Base-by-base conservation (phyloP, 805 yeast species). In the Candida maltosa region DNA sequence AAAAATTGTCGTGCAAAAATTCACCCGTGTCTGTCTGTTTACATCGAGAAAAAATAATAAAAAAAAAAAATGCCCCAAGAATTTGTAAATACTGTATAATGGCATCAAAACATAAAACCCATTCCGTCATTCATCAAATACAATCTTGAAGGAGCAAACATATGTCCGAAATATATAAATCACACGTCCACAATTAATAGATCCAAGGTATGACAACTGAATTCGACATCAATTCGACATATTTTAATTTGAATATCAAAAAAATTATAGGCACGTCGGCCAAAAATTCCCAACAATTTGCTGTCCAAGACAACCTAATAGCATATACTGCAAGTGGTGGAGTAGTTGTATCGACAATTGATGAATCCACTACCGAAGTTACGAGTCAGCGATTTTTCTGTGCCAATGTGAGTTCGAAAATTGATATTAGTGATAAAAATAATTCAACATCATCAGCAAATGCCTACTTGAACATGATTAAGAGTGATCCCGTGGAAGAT, bases 261-360 rank as follows among this genome's bases (percentile, higher is more conserved):
- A 15, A 41, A 15, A 54, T 61, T 8, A 21, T 60, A 21, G 83
- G 81, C 1, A 66, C 76, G 0, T 72, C 81, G 1, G 70, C 78
- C 2, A 62, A 51, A 29, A 46, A 57, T 2, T 51, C 65, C 6
- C 56, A 67, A 18, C 71, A 70, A 26, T 58, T 75, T 37, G 54
- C 62, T 9, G 58, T 68, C 2, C 62, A 62, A 16, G 65, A 53
- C 11, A 57, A 69, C 38, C 35, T 61, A 3, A 49, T 77, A 16
- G 82, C 78, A 0, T 77, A 76, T 46, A 65, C 70, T 3, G 80
- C 80, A 9, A 72, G 80, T 39, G 80, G 80, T 16, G 82, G 82
- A 4, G 80, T 76, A 4, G 78, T 76, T 9, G 78, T 76, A 1
- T 57, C 73, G 29, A 48, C 57, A 14, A 37, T 70, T 2, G 48